phyloP scores from a whole-genome alignment of 345 rosid species.

The Citrus inodora region DNA sequence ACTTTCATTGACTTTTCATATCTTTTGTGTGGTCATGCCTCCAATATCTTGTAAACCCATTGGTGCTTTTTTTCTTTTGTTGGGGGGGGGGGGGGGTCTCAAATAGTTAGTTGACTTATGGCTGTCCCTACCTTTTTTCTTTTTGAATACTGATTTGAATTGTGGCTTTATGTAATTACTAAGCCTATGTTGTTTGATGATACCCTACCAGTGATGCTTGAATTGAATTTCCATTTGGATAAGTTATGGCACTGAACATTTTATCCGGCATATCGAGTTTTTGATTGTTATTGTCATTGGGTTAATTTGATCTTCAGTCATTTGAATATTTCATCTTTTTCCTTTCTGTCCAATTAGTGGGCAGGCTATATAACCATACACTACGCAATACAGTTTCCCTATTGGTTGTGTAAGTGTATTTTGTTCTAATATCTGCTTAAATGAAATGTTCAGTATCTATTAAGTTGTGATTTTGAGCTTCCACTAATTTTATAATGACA shows the following conservation, averaged over 20 bases:
- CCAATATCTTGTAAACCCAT: background rate
- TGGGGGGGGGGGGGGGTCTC: too few relatives aligned
- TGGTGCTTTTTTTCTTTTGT: too few relatives aligned
- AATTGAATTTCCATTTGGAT: background rate
- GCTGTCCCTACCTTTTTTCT: background rate
- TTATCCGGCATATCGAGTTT: background rate
- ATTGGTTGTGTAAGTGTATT: background rate
- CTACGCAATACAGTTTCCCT: background rate
- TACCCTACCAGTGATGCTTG: background rate
- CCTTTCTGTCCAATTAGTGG: background rate
- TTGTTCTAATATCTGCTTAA: background rate
- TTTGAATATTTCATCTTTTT: background rate
- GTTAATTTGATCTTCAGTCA: background rate
- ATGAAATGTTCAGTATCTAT: background rate
- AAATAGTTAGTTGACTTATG: background rate
- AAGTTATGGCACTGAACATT: background rate
- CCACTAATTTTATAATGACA: background rate
- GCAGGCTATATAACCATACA: background rate
- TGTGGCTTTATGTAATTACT: background rate
- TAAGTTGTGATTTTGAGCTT: background rate
- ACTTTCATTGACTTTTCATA: background rate
- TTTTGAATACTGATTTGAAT: background rate
- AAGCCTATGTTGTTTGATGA: background rate
- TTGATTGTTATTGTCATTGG: background rate
- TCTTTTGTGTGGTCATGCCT: background rate